phyloP scores from a whole-genome alignment of 345 rosid genomes.

The Eucalyptus albens region DNA sequence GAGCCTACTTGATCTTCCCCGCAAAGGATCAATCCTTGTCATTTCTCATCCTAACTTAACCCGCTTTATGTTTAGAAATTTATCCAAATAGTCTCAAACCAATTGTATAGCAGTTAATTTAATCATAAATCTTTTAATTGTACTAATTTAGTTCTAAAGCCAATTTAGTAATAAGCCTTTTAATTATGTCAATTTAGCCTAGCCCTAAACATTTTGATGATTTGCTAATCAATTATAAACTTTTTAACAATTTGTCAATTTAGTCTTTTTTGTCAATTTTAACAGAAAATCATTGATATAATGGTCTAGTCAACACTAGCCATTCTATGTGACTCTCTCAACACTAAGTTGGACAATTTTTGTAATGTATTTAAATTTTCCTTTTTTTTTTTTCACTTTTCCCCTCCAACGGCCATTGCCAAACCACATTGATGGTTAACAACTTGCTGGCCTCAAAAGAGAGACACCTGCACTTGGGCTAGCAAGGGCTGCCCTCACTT shows the following conservation, averaged over 20 bases:
- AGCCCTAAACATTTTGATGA: background rate
- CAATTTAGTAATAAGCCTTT: background rate
- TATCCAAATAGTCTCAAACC: background rate
- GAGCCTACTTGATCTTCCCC: background rate
- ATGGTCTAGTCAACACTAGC: background rate
- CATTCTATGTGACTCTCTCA: background rate
- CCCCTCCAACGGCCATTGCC: background rate
- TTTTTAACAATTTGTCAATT: background rate
- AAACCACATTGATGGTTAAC: background rate
- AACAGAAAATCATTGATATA: fast-evolving
- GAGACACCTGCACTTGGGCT: background rate
- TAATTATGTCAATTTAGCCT: background rate
- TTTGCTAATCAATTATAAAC: background rate
- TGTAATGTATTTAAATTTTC: background rate
- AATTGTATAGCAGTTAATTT: background rate
- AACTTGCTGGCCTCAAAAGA: background rate
- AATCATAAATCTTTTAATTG: background rate
- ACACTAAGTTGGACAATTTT: background rate
- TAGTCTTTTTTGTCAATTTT: background rate
- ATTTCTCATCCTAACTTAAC: background rate
- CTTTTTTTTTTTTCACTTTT: background rate
- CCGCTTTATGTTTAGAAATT: background rate
- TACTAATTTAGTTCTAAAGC: background rate
- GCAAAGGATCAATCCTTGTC: background rate
- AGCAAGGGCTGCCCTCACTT: background rate